Conservation (phyloP, 1,284 basidiomycete genomes). For the Ganoderma meredithae region DNA sequence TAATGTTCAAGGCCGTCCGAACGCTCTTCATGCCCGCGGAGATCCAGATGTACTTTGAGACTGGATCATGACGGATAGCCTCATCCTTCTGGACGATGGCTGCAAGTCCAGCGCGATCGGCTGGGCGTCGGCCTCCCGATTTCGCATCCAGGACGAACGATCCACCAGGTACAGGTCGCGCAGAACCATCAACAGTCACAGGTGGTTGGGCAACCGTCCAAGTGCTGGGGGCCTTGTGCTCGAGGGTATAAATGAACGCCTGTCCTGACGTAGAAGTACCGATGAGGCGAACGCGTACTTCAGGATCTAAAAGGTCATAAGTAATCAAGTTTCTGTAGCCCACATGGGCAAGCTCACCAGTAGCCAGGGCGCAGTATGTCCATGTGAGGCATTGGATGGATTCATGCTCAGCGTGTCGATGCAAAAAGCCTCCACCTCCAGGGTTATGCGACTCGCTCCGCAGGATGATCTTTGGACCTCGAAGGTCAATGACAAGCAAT, state of each 20-base stretch:
- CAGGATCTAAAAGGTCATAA: constrained; percentile 50
- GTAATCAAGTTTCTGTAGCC: not conserved
- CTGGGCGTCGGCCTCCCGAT: constrained; percentile 56
- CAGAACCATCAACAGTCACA: constrained; percentile 52
- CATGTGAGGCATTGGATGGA: constrained; percentile 66
- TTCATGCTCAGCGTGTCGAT: constrained; percentile 36
- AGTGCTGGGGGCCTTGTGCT: constrained; percentile 46
- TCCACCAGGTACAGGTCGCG: constrained; percentile 56
- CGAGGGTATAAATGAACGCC: constrained; percentile 64
- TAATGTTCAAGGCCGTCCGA: constrained; percentile 60
- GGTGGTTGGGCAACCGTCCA: constrained; percentile 57
- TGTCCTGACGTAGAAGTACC: constrained; percentile 66
- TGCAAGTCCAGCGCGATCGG: constrained; percentile 54
- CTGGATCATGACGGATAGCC: constrained; percentile 29
- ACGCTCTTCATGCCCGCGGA: constrained; percentile 66
- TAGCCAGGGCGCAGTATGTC: constrained; percentile 54
- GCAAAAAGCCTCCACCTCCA: constrained; percentile 42
- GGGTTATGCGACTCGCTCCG: constrained; percentile 46
- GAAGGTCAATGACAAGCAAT: constrained; percentile 73
- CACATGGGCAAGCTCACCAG: constrained; percentile 27
- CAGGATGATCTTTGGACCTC: constrained; percentile 70
- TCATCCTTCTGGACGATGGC: constrained; percentile 37
- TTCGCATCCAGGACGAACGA: constrained; percentile 71
- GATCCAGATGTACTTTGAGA: constrained; percentile 53
- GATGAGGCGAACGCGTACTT: constrained; percentile 66